Conservation (phyloP, 495 filamentous ascomycete species). For the Aspergillus incahuasiensis region DNA sequence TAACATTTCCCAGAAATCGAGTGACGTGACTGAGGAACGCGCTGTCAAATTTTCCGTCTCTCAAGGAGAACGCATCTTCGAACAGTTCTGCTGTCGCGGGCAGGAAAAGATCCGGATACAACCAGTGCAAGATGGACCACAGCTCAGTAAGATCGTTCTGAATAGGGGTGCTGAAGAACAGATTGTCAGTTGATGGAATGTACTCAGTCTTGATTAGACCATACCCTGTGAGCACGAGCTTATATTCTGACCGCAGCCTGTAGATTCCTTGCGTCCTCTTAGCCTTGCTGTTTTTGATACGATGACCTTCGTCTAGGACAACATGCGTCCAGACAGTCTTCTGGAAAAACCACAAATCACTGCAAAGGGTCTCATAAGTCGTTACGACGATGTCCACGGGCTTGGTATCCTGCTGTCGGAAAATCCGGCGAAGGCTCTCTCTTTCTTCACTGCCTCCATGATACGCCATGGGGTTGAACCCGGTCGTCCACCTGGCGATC, state of each 20-base stretch:
- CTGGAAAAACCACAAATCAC: constrained; percentile 57
- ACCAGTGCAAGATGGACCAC: constrained; percentile 60
- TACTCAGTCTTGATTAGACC: neutral
- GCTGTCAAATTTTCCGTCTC: constrained; percentile 50
- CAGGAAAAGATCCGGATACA: constrained; percentile 59
- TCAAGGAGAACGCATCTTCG: constrained; percentile 54
- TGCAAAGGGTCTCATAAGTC: constrained; percentile 56
- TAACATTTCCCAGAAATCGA: constrained; percentile 52
- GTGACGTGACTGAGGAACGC: constrained; percentile 51
- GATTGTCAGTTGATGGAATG: neutral
- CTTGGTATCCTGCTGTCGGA: neutral
- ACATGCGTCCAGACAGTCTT: constrained; percentile 54
- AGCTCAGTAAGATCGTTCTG: constrained; percentile 62
- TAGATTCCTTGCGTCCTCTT: constrained; percentile 48
- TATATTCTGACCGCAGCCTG: constrained; percentile 49
- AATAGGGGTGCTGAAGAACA: constrained; percentile 46
- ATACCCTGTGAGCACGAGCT: constrained; percentile 56
- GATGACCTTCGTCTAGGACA: constrained; percentile 57
- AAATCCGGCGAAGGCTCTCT: constrained; percentile 27
- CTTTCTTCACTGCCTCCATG: constrained; percentile 44
- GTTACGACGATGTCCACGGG: constrained; percentile 46
- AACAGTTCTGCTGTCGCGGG: constrained; percentile 48
- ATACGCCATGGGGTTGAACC: constrained; percentile 50
- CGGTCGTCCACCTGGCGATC: constrained; percentile 54
- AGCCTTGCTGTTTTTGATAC: constrained; percentile 55